Evolutionary conservation across 305 asterid genomes (phyloP).

Genomic region (Plantago lanceolata): DNA sequence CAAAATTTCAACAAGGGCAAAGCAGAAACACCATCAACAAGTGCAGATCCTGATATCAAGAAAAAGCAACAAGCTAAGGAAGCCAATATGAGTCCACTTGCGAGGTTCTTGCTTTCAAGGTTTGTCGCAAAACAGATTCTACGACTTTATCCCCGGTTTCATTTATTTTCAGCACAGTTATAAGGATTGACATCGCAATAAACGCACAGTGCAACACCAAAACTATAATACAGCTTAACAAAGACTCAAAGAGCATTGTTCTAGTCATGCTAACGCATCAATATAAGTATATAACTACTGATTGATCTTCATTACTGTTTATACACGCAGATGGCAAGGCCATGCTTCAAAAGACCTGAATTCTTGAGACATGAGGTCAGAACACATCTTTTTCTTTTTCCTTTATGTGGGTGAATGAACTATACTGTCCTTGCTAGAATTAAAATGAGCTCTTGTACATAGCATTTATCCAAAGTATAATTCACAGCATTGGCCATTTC

Average conservation of each 20-base stretch:
- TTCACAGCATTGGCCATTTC: slow-evolving; percentile 31
- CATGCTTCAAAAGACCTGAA: slow-evolving; percentile 71
- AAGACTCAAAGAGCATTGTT: background rate
- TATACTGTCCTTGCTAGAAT: slow-evolving; percentile 14
- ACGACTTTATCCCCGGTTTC: background rate
- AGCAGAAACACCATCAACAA: slow-evolving; percentile 44
- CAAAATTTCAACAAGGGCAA: slow-evolving; percentile 59
- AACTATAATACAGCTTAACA: background rate
- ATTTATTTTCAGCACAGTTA: background rate
- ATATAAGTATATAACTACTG: background rate
- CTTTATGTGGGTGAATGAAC: slow-evolving; percentile 17
- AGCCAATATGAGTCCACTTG: slow-evolving; percentile 91
- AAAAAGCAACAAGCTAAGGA: slow-evolving; percentile 66
- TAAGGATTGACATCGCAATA: background rate
- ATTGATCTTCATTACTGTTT: slow-evolving; percentile 13
- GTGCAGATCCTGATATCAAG: slow-evolving; percentile 57
- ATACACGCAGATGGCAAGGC: slow-evolving; percentile 89
- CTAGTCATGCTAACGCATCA: background rate
- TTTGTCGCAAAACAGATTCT: slow-evolving; percentile 32
- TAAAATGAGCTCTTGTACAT: slow-evolving; percentile 41
- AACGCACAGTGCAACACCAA: background rate
- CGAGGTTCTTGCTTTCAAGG: slow-evolving; percentile 96
- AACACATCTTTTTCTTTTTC: slow-evolving; percentile 19
- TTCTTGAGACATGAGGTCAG: slow-evolving; percentile 41
- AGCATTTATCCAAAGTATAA: slow-evolving; percentile 35